phyloP scores from a whole-genome alignment of 2,329 filamentous ascomycete species.

The Rutstroemia sp. region DNA sequence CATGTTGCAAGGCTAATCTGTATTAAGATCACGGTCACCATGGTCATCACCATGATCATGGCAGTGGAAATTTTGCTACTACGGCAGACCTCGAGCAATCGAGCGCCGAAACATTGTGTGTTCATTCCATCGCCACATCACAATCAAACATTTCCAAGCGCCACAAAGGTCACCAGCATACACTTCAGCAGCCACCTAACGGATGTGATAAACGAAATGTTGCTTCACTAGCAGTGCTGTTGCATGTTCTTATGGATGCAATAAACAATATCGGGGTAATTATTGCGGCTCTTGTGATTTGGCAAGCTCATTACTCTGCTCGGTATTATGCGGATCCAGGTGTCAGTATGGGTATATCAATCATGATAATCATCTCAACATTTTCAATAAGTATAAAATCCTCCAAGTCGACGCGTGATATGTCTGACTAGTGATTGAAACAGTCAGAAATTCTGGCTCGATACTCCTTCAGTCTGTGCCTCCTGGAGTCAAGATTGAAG shows the following conservation, averaged over 20 bases:
- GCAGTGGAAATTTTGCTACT: neutral
- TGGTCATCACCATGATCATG: slow-evolving; percentile 3
- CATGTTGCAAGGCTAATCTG: neutral
- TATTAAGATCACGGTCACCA: slow-evolving; percentile 13
- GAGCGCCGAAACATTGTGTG: slow-evolving; percentile 4
- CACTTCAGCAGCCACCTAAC: slow-evolving; percentile 20
- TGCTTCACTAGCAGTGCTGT: slow-evolving; percentile 62
- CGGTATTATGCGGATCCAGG: slow-evolving; percentile 68
- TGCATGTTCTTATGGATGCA: slow-evolving; percentile 66
- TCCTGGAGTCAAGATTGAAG: slow-evolving; percentile 47
- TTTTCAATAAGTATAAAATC: slow-evolving; percentile 41
- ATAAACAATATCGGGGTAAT: slow-evolving; percentile 74
- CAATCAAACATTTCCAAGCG: slow-evolving; percentile 6
- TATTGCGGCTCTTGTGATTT: slow-evolving; percentile 60
- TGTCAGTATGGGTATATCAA: slow-evolving; percentile 58
- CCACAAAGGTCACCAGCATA: slow-evolving; percentile 46
- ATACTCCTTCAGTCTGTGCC: slow-evolving; percentile 65
- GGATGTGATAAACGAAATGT: slow-evolving; percentile 46
- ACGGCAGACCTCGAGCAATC: slow-evolving; percentile 5
- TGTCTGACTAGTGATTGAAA: neutral
- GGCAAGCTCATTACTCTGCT: slow-evolving; percentile 48
- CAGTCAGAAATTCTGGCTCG: slow-evolving; percentile 49
- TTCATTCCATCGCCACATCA: neutral
- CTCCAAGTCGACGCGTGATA: neutral
- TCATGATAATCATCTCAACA: slow-evolving; percentile 64